Base-by-base conservation (phyloP, 2,329 filamentous ascomycete genomes). In the Exophiala aquamarina region DNA sequence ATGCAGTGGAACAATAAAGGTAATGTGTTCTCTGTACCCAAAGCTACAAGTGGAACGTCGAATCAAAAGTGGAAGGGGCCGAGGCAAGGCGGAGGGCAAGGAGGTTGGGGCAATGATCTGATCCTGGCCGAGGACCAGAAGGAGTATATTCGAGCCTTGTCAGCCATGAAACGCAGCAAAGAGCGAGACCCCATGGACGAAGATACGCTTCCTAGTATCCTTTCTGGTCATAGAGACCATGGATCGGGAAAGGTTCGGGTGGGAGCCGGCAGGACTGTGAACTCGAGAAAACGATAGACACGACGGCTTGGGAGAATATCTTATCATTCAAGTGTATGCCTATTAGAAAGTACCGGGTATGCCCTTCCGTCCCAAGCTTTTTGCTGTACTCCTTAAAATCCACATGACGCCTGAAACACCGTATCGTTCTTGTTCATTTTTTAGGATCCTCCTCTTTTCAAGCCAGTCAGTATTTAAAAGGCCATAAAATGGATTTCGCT, bases 1-100 rank as follows among this genome's bases (percentile, higher is more conserved):
- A 95, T 93, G 76, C 89, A 96, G 70, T 95, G 86, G 84, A 97
- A 95, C 70, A 95, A 86, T 58, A 80, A 91, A 18, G 93, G 93
- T 42, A 93, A 96, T 67, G 82, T 89, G 29, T 98, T 86, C 74
- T 94, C 89, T 66, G 83, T 98, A 35, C 93, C 93, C 1, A 97
- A 96, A 72, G 88, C 93, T 0, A 80, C 87, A 10, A 82, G 87
- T 51, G 93, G 93, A 2, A 85, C 81, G 11, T 71, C 91, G 5
- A 95, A 83, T 66, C 90, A 89, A 37, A 89, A 90, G 66, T 76
- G 70, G 67, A 80, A 73, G 44, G 71, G 78, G 7, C 52, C 59
- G 1, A 39, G 44, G 42, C 75, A 74, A 34, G 83, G 82, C 1
- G 90, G 89, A 33, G 92, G 92, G 1, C 87, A 94, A 70, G 82